Conservation (phyloP, 2,329 filamentous ascomycete genomes). For the Raffaelea albimanens region DNA sequence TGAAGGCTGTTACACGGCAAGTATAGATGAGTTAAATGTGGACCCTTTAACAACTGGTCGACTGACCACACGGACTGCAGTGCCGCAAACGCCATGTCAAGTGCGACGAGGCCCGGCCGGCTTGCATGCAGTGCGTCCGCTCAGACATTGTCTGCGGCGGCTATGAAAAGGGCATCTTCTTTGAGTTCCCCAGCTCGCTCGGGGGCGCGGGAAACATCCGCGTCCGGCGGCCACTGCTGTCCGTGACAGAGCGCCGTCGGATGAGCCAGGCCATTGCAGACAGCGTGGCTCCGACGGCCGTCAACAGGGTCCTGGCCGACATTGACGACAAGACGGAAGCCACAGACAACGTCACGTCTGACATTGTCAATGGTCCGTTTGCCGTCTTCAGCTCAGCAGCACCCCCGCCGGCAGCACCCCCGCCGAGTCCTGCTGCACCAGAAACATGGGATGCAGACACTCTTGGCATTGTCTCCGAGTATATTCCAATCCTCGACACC, state of each 20-base stretch:
- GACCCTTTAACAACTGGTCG: too few relatives aligned
- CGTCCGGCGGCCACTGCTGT: constrained; percentile 26
- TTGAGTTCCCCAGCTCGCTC: constrained; percentile 17
- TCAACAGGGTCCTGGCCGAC: constrained; percentile 8
- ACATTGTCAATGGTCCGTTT: too few relatives aligned
- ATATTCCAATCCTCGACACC: too few relatives aligned
- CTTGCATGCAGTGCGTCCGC: neutral
- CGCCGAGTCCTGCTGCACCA: too few relatives aligned
- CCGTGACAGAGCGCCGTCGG: constrained; percentile 22
- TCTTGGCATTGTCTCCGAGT: too few relatives aligned
- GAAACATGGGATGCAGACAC: too few relatives aligned
- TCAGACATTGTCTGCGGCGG: neutral
- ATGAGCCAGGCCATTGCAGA: constrained; percentile 25
- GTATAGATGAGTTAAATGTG: too few relatives aligned
- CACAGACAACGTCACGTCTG: too few relatives aligned
- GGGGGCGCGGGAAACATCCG: constrained; percentile 13
- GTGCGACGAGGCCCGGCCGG: neutral
- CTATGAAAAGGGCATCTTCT: constrained; percentile 24
- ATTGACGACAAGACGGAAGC: neutral
- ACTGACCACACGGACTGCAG: too few relatives aligned
- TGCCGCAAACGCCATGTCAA: constrained; percentile 16
- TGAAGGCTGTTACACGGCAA: too few relatives aligned
- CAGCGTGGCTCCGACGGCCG: constrained; percentile 17
- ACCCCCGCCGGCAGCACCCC: too few relatives aligned
- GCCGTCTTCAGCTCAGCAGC: too few relatives aligned